Conservation (phyloP, 2,329 filamentous ascomycete species). For the Dendrostoma leiphaemia region DNA sequence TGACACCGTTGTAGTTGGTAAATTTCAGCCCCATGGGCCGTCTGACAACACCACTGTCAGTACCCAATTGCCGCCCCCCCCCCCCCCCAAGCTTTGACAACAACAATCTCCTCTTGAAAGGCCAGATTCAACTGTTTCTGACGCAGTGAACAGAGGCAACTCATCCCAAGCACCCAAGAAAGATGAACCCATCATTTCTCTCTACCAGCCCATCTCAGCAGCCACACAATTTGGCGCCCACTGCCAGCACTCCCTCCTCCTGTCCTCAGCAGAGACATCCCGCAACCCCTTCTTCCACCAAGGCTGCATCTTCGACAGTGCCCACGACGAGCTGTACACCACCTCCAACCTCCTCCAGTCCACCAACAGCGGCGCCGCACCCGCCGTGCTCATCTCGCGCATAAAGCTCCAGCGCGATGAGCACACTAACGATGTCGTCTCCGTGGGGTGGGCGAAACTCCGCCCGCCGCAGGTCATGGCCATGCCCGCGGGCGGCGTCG, state of each 20-base stretch:
- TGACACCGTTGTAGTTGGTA: not conserved
- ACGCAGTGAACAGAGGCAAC: too few relatives aligned
- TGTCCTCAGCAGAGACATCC: conserved; percentile 37
- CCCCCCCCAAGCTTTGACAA: not conserved
- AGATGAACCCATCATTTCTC: conserved; percentile 23
- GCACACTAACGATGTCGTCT: conserved; percentile 26
- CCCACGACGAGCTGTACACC: conserved; percentile 41
- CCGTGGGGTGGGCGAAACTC: conserved; percentile 39
- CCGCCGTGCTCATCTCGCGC: conserved; percentile 45
- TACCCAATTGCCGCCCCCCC: not conserved
- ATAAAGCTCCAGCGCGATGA: conserved; percentile 31
- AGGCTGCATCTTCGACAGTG: conserved; percentile 42
- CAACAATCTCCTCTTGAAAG: not conserved
- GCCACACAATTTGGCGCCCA: conserved; percentile 31
- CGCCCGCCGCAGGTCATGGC: conserved; percentile 40
- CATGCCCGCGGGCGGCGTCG: conserved; percentile 61
- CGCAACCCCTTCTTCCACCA: conserved; percentile 45
- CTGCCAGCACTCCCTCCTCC: conserved; percentile 37
- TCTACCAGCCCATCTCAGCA: conserved; percentile 38
- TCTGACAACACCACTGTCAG: conserved; percentile 7
- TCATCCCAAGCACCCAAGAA: not conserved
- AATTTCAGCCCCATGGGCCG: conserved; percentile 11
- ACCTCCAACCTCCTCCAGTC: conserved; percentile 43
- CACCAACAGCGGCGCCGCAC: conserved; percentile 33
- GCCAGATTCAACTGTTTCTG: not conserved